Evolutionary conservation across 345 rosid species (phyloP), one percentile per base, ranked within the genome.

Genomic region (Hibiscus syriacus): DNA sequence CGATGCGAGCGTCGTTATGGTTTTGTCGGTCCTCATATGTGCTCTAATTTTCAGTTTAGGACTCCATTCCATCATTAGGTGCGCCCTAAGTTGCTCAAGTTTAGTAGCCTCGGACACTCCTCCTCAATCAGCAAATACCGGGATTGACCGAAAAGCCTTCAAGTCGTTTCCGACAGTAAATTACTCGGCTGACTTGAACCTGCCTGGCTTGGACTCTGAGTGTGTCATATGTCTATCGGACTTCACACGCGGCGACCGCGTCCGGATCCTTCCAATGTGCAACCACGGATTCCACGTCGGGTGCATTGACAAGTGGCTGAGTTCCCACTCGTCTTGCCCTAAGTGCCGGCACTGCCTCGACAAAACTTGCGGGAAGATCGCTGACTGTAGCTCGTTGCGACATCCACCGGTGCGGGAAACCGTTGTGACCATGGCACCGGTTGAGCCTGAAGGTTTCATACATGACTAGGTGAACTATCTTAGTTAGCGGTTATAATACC

Each of bases 261-360:
- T 92, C 23, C 81, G 90, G 75, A 83, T 90, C 29, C 78, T 92
- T 43, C 93, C 97, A 1, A 85, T 83, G 75, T 92, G 98, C 66
- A 78, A 87, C 74, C 98, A 92, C 6, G 89, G 96, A 5, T 92
- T 87, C 79, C 97, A 90, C 56, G 86, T 80, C 72, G 78, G 73
- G 13, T 92, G 97, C 78, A 88, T 92, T 36, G 96, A 92, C 80
- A 87, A 75, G 67, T 92, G 98, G 98, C 87, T 92, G 0, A 80
- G 86, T 46, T 80, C 92, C 10, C 98, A 88, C 74, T 85, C 98
- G 17, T 90, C 97, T 1, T 92, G 98, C 71, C 98, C 98, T 23
- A 90, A 90, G 10, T 92, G 98, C 81, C 80, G 98, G 68, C 87
- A 82, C 80, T 87, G 94, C 78, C 85, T 90, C 61, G 76, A 84